Base-by-base conservation (phyloP, 164 flowering plant genomes). In the Buxus sempervirens region DNA sequence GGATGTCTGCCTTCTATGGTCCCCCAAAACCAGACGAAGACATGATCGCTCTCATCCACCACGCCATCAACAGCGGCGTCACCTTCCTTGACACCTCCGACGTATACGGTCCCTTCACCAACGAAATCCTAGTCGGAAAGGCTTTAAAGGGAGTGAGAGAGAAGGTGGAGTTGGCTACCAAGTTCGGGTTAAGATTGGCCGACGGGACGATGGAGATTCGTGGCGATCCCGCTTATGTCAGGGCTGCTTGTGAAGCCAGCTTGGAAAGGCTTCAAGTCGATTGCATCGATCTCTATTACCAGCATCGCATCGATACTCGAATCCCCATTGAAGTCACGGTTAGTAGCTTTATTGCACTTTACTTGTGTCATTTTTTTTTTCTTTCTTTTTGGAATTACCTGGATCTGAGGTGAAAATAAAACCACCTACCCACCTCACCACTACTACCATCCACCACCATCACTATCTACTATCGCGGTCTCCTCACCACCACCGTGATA, bases 31-130 rank as follows among this genome's bases (percentile, higher is more conserved):
- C 79, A 1, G 80, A 78, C 24, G 12, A 48, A n/a, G n/a, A n/a
- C n/a, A n/a, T n/a, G n/a, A n/a, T n/a, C n/a, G n/a, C n/a, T n/a
- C n/a, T n/a, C n/a, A 0, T n/a, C n/a, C n/a, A n/a, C n/a, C n/a
- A n/a, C n/a, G n/a, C 80, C 63, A 64, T 79, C 54, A 26, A 68
- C 54, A 25, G 28, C 4, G 84, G 84, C 16, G 36, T 81, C 36
- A 79, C 84, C 67, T 75, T 79, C 62, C 75, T 81, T 14, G 85
- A 82, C 53, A 77, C 85, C 66, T 78, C 85, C 20, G 79, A 82
- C 49, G 1, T 75, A 18, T 82, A 82, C 49, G 82, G 82, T 2
- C 80, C 84, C 18, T 28, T 19, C 69, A 79, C 79, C 64, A 79
- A 79, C 42, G 82, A 81, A 32, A 54, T 76, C 49, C 76, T 81